Base-by-base conservation (phyloP, 169 alveolate species). In the Plasmodium yoelii region DNA sequence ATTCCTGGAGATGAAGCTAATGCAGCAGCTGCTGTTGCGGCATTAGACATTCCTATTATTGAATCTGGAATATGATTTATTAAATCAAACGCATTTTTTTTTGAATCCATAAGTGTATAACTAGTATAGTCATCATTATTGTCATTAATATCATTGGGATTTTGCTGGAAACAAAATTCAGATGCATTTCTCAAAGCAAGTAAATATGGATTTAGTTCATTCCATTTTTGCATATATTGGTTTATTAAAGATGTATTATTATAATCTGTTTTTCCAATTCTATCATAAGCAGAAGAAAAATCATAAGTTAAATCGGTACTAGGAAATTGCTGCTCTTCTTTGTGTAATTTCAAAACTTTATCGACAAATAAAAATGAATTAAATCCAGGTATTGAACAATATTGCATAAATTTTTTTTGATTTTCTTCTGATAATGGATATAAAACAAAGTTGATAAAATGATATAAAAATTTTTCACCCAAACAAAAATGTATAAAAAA, bases 381-480 rank as follows among this genome's bases (percentile, higher is more conserved):
- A 59, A 86, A 86, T 13, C 91, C 91, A n/a, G 91, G 71, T 53
- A 70, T 64, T 28, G 87, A 70, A 59, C 91, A 86, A 60, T 86
- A 65, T 39, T 86, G 91, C 65, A 86, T 63, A 46, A 86, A 86
- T 59, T 70, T 46, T 70, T 70, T 68, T 53, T 86, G 87, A 53
- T 86, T 70, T 70, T 86, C 53, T 10, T 70, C 74, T 15, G 87
- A 70, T 47, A 70, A 46, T 19, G 91, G 91, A 59, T 86, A 60
- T 39, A 86, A 47, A 49, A 86, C 75, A 59, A 86, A 86, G 4
- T 72, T 44, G 12, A 86, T 63, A 86, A 86, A 86, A 51, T 86
- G 51, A 60, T 59, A 39, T 5, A 86, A 74, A 60, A 69, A 86
- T 28, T 68, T 59, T 18, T 68, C 86, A 49, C 91, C 51, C 53